Evolutionary conservation across 805 yeast species (phyloP).

Genomic region (Yamadazyma tumulicola): DNA sequence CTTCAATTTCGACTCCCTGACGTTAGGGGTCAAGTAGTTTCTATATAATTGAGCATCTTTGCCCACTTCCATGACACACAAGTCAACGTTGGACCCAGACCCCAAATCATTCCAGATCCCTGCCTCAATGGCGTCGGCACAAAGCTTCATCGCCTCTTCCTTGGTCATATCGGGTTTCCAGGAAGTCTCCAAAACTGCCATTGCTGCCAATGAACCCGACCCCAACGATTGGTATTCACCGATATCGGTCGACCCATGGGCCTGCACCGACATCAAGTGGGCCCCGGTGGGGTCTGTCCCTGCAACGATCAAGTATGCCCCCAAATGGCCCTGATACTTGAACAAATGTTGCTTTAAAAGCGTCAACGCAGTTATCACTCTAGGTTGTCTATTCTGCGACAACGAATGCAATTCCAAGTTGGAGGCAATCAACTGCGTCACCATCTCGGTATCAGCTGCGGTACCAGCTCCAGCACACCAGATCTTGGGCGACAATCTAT

Average conservation of each 20-base stretch:
- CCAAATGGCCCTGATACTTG: constrained; percentile 95
- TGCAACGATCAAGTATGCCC: constrained; percentile 97
- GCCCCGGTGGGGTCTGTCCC: constrained; percentile 97
- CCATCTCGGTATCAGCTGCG: constrained; percentile 99
- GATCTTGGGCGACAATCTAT: constrained; percentile 81
- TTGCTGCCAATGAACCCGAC: constrained; percentile 96
- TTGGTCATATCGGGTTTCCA: constrained; percentile 77
- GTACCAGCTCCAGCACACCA: constrained; percentile 99
- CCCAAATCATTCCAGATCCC: constrained; percentile 99
- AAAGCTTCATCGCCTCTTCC: constrained; percentile 89
- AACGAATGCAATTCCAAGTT: constrained; percentile 87
- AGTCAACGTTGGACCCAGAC: constrained; percentile 96
- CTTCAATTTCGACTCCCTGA: constrained; percentile 74
- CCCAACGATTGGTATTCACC: constrained; percentile 92
- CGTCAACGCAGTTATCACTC: constrained; percentile 91
- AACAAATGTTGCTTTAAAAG: constrained; percentile 92
- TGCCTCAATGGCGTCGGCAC: constrained; percentile 90
- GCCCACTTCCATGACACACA: constrained; percentile 94
- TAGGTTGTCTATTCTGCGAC: constrained; percentile 79
- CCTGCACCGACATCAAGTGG: constrained; percentile 87
- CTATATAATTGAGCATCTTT: constrained; percentile 82
- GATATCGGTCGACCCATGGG: constrained; percentile 97
- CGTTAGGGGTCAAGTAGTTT: constrained; percentile 89
- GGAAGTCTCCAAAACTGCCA: constrained; percentile 90
- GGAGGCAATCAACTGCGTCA: constrained; percentile 87